A percentile compares a stretch with the other conserved stretches of the same genome.
Conservation (phyloP, 169 alveolate species). For the Cryptosporidium bovis region DNA sequence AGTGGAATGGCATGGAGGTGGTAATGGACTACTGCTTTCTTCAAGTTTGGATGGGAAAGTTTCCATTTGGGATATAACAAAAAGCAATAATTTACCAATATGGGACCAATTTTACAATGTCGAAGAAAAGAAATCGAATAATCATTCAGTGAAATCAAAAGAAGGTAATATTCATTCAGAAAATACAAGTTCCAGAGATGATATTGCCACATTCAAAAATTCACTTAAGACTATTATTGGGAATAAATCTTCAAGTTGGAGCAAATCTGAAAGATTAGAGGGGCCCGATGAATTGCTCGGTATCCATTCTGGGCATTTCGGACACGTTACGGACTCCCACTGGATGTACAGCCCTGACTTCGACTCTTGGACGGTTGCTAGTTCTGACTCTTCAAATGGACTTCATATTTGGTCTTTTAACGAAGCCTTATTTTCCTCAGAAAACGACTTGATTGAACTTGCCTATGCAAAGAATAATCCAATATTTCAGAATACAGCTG, state of each 20-base stretch:
- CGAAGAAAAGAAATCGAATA: background rate
- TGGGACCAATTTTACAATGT: constrained; percentile 40
- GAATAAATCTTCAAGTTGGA: background rate
- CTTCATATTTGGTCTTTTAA: constrained; percentile 64
- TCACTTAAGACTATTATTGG: constrained; percentile 9
- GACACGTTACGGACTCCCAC: constrained; percentile 53
- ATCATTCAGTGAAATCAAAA: no score
- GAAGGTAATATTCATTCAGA: background rate
- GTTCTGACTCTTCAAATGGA: constrained; percentile 55
- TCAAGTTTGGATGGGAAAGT: constrained; percentile 53
- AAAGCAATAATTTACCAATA: constrained; percentile 53
- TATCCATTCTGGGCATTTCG: constrained; percentile 64
- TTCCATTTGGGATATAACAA: constrained; percentile 62
- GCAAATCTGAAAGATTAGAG: constrained; percentile 33
- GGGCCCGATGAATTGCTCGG: constrained; percentile 68
- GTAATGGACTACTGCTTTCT: constrained; percentile 57
- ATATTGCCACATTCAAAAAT: background rate
- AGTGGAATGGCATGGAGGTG: constrained; percentile 72
- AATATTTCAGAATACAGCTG: background rate
- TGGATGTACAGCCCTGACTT: constrained; percentile 71
- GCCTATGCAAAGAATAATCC: constrained; percentile 22
- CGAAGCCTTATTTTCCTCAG: constrained; percentile 61
- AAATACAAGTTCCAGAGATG: background rate
- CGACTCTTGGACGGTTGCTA: constrained; percentile 62
- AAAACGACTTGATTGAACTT: constrained; percentile 57